Evolutionary conservation across 2,329 filamentous ascomycete species (phyloP).

Genomic region (Sordariomycetes sp.): DNA sequence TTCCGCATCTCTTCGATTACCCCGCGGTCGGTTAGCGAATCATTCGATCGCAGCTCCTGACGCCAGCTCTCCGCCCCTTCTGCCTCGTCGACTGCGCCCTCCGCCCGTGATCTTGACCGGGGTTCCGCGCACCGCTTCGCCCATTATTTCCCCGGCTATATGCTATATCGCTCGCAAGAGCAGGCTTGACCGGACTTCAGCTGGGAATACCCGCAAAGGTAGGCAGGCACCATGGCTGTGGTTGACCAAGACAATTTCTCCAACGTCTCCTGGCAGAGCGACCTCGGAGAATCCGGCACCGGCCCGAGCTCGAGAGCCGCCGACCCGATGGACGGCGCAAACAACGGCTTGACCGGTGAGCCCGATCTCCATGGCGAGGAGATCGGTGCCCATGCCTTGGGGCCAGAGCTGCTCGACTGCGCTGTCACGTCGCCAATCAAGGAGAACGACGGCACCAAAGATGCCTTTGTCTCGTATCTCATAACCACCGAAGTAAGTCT

Average conservation of each 20-base stretch:
- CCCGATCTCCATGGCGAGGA: conserved; percentile 3
- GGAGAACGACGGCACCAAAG: conserved; percentile 93
- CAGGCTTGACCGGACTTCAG: not conserved
- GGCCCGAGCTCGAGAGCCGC: not conserved
- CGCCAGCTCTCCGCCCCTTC: not conserved
- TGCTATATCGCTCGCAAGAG: not conserved
- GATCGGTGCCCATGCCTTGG: conserved; percentile 5
- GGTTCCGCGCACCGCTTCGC: not conserved
- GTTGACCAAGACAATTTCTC: conserved; percentile 64
- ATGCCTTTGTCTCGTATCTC: conserved; percentile 91
- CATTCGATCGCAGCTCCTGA: not conserved
- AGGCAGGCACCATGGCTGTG: conserved; percentile 24
- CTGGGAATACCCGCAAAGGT: not conserved
- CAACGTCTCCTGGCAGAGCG: conserved; percentile 67
- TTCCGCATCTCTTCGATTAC: not conserved
- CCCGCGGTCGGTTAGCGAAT: not conserved
- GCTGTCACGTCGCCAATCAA: conserved; percentile 76
- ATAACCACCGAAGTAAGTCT: conserved; percentile 71
- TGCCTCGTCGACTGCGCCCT: not conserved
- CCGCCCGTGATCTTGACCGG: not conserved
- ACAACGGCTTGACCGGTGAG: not conserved
- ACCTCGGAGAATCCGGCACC: conserved; percentile 29
- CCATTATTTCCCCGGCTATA: not conserved
- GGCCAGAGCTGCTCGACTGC: conserved; percentile 65
- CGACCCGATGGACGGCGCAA: not conserved